A percentile compares a stretch with the other conserved stretches of the same genome.
Conservation (phyloP, 2,329 filamentous ascomycete genomes). For the Leptographium radiaticola region DNA sequence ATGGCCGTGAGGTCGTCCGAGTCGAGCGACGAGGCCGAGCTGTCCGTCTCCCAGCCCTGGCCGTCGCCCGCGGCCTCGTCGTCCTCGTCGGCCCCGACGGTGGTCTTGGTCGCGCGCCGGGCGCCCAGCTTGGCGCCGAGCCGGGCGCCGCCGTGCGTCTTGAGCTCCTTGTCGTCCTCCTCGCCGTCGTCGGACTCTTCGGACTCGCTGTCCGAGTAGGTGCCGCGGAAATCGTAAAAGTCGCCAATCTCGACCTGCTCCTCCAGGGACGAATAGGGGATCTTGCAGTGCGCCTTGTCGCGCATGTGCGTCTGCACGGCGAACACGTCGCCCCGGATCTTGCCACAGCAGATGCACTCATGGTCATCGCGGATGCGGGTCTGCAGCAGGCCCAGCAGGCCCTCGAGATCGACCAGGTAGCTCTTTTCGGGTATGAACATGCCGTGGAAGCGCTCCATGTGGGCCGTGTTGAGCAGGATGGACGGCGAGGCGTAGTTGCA, state of each 20-base stretch:
- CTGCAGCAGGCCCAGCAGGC: slow-evolving; percentile 65
- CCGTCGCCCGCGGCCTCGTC: slow-evolving; percentile 45
- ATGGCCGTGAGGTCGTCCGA: slow-evolving; percentile 73
- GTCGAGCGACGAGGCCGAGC: slow-evolving; percentile 74
- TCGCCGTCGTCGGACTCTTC: slow-evolving; percentile 48
- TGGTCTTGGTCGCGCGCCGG: slow-evolving; percentile 38
- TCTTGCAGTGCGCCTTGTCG: slow-evolving; percentile 93
- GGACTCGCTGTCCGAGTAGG: slow-evolving; percentile 68
- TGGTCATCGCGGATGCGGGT: slow-evolving; percentile 67
- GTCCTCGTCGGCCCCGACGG: slow-evolving; percentile 26
- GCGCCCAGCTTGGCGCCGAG: slow-evolving; percentile 55
- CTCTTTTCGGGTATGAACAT: slow-evolving; percentile 90
- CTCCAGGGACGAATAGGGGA: slow-evolving; percentile 76
- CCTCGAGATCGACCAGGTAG: slow-evolving; percentile 72
- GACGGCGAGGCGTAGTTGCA: slow-evolving; percentile 78
- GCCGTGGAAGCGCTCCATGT: slow-evolving; percentile 89
- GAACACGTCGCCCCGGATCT: slow-evolving; percentile 61
- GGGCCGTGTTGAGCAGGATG: slow-evolving; percentile 60
- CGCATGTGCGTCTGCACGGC: slow-evolving; percentile 95
- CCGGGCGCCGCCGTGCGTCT: slow-evolving; percentile 38
- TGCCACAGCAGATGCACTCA: slow-evolving; percentile 82
- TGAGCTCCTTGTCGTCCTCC: slow-evolving; percentile 33
- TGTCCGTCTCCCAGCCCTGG: slow-evolving; percentile 93
- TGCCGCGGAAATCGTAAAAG: slow-evolving; percentile 92
- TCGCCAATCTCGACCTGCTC: slow-evolving; percentile 92